Conservation (phyloP, 495 filamentous ascomycete genomes). For the Parathielavia hyrcaniae region DNA sequence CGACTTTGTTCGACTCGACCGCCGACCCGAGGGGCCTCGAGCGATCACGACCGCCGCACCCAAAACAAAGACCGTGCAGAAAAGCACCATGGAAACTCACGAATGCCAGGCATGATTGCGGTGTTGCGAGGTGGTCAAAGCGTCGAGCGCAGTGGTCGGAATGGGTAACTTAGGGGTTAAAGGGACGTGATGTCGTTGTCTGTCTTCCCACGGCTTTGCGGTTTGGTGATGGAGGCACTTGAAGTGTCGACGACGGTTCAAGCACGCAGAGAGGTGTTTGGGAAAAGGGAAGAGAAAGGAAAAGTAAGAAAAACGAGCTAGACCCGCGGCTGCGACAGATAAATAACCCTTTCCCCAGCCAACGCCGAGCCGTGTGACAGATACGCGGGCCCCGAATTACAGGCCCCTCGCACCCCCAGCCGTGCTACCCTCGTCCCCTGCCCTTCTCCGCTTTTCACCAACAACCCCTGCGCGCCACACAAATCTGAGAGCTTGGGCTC, state of each 20-base stretch:
- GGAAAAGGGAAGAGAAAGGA: background rate
- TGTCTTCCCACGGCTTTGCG: background rate
- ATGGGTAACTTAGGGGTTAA: too few relatives aligned
- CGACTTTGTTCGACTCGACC: background rate
- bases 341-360: conserved; percentile 3
- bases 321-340: conserved; percentile 11
- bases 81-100: conserved; percentile 18
- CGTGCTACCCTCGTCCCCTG: background rate
- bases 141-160: background rate
- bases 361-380: conserved; percentile 8
- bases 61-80: background rate
- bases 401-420: conserved; percentile 6
- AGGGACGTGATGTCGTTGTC: background rate
- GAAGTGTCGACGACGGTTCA: background rate
- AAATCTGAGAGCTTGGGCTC: too few relatives aligned
- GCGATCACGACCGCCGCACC: background rate
- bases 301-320: background rate
- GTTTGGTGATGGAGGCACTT: background rate
- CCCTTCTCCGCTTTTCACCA: too few relatives aligned
- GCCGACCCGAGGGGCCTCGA: background rate
- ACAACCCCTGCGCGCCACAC: too few relatives aligned
- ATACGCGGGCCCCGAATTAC: conserved; percentile 11
- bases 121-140: conserved; percentile 13
- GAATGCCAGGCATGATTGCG: conserved; percentile 31
- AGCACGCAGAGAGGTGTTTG: background rate